Percentiles rank a stretch among this genome's conserved stretches.
Conservation (phyloP, 805 yeast genomes). For the Suhomyces pyralidae region DNA sequence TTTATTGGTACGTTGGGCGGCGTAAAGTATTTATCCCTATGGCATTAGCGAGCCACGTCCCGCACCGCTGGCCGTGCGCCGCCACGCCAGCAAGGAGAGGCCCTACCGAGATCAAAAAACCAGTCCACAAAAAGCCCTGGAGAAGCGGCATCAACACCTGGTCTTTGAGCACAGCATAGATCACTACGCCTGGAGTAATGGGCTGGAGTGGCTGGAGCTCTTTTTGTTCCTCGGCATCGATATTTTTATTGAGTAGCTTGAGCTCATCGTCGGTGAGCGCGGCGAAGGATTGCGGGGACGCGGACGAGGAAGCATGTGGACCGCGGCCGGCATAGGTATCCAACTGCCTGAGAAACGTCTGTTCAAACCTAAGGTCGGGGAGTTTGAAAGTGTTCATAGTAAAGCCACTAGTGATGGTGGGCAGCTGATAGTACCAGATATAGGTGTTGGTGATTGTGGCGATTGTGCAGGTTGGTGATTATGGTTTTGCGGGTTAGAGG, state of each 20-base stretch:
- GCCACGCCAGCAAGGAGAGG: conserved; percentile 33
- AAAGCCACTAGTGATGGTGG: background rate
- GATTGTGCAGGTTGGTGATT: background rate
- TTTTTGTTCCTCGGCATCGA: conserved; percentile 7
- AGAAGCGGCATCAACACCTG: conserved; percentile 52
- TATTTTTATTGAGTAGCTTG: conserved; percentile 6
- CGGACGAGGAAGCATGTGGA: background rate
- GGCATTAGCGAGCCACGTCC: conserved; percentile 20
- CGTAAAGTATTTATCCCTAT: conserved; percentile 12
- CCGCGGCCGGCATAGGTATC: conserved; percentile 26
- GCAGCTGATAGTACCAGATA: background rate
- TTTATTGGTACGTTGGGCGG: background rate
- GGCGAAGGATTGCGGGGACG: background rate
- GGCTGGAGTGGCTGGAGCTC: conserved; percentile 29
- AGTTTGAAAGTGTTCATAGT: conserved; percentile 11
- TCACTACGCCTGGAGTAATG: conserved; percentile 43
- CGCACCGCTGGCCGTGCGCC: conserved; percentile 26
- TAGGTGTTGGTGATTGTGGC: background rate
- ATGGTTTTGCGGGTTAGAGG: background rate
- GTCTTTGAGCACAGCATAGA: conserved; percentile 49
- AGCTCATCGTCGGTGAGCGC: conserved; percentile 10
- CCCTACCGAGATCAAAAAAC: conserved; percentile 32
- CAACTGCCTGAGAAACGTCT: conserved; percentile 46
- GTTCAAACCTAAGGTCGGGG: conserved; percentile 70
- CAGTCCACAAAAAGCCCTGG: conserved; percentile 50